Evolutionary conservation across 1,139 yeast species (phyloP).

Genomic region (Saccharomyces hybrid): DNA sequence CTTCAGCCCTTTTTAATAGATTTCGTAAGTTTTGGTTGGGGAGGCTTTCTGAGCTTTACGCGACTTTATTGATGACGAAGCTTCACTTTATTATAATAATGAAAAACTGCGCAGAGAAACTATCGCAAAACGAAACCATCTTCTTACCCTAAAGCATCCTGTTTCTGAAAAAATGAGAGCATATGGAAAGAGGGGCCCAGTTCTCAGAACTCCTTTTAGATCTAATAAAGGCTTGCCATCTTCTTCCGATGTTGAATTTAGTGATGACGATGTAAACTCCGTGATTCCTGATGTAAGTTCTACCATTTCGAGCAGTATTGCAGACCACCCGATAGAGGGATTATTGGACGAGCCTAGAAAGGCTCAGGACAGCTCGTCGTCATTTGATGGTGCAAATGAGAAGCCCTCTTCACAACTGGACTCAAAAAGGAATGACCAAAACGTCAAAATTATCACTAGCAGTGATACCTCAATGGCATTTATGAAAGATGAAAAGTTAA

Average conservation of each 20-base stretch:
- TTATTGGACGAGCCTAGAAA: neutral
- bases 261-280: slow-evolving; percentile 2
- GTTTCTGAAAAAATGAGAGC: neutral
- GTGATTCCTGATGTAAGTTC: neutral
- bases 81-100: neutral
- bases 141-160: neutral
- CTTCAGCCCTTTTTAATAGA: neutral
- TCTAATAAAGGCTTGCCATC: neutral
- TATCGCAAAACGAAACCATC: too few relatives aligned
- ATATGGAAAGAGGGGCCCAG: neutral
- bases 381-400: neutral
- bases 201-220: neutral
- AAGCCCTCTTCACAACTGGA: neutral
- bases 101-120: neutral
- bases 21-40: neutral
- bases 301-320: neutral
- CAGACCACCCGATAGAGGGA: neutral
- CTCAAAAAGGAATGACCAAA: neutral
- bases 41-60: neutral
- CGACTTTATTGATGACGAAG: neutral
- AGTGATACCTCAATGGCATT: neutral
- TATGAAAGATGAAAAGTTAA: slow-evolving; percentile 2
- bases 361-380: neutral
- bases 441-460: neutral
- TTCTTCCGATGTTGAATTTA: neutral